Conservation (phyloP, 2,329 filamentous ascomycete species). For the Fonsecaea erecta region DNA sequence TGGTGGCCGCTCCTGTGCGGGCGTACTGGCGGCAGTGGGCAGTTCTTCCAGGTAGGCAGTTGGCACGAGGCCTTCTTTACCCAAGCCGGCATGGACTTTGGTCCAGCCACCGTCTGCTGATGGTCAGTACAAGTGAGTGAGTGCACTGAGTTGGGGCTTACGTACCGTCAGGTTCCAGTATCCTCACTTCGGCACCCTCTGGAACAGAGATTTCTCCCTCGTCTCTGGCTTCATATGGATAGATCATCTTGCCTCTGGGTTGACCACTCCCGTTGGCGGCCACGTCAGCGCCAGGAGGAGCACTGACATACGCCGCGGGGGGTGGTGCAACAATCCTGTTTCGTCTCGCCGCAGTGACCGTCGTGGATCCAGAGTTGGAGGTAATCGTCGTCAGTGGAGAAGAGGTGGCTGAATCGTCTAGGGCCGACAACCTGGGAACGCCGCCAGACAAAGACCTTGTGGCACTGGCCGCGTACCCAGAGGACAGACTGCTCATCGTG, state of each 20-base stretch:
- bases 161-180: slow-evolving; percentile 88
- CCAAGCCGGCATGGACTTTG: slow-evolving; percentile 72
- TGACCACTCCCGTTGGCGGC: slow-evolving; percentile 50
- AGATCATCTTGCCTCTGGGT: slow-evolving; percentile 85
- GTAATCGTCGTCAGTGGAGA: slow-evolving; percentile 45
- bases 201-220: slow-evolving; percentile 80
- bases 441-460: slow-evolving; percentile 73
- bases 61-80: slow-evolving; percentile 82
- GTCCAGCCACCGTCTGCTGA: slow-evolving; percentile 89
- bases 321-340: slow-evolving; percentile 86
- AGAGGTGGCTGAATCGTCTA: slow-evolving; percentile 54
- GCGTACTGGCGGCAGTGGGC: slow-evolving; percentile 45
- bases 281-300: slow-evolving; percentile 58
- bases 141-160: slow-evolving; percentile 33
- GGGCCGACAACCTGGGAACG: slow-evolving; percentile 55
- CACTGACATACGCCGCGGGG: slow-evolving; percentile 76
- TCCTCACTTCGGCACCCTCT: slow-evolving; percentile 75
- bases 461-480: slow-evolving; percentile 80
- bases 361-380: slow-evolving; percentile 39
- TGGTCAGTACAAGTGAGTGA: slow-evolving; percentile 15
- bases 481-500: slow-evolving; percentile 88
- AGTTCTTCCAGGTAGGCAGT: slow-evolving; percentile 79
- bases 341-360: slow-evolving; percentile 51
- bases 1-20: slow-evolving; percentile 60
- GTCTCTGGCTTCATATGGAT: slow-evolving; percentile 78